phyloP scores from a whole-genome alignment of 2,329 filamentous ascomycete species.

The Colletotrichum higginsianum region DNA sequence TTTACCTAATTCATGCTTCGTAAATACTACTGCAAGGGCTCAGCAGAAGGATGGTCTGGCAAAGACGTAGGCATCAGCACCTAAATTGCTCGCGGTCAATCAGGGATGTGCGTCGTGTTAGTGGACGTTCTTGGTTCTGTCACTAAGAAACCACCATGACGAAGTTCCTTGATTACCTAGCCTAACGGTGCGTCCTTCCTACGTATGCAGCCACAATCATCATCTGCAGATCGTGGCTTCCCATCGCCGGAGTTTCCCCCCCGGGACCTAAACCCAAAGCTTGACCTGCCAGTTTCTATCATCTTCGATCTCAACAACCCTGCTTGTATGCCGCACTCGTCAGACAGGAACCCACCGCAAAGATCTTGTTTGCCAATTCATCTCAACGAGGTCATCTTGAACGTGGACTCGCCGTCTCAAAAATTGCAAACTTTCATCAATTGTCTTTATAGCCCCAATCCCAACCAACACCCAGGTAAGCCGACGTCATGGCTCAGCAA shows the following conservation, averaged over 20 bases:
- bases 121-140: slow-evolving; percentile 9
- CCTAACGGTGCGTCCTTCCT: not conserved
- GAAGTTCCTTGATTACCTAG: slow-evolving; percentile 13
- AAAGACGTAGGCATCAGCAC: not conserved
- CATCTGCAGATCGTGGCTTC: slow-evolving; percentile 30
- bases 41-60: not conserved
- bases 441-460: not conserved
- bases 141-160: slow-evolving; percentile 16
- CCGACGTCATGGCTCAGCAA: slow-evolving; percentile 51
- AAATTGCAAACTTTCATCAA: not conserved
- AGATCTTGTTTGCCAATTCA: not conserved
- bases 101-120: slow-evolving; percentile 5
- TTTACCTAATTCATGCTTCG: not conserved
- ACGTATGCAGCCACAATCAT: slow-evolving; percentile 12
- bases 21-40: slow-evolving; percentile 1
- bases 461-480: not conserved
- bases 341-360: not conserved
- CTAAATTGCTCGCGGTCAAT: not conserved
- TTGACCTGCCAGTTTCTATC: slow-evolving; percentile 37
- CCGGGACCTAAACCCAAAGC: slow-evolving; percentile 2
- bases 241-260: slow-evolving; percentile 29
- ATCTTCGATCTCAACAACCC: slow-evolving; percentile 27
- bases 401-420: not conserved
- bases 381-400: not conserved
- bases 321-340: not conserved